Base-by-base conservation (phyloP, 2,329 filamentous ascomycete species). In the Akanthomyces dipterigenus region DNA sequence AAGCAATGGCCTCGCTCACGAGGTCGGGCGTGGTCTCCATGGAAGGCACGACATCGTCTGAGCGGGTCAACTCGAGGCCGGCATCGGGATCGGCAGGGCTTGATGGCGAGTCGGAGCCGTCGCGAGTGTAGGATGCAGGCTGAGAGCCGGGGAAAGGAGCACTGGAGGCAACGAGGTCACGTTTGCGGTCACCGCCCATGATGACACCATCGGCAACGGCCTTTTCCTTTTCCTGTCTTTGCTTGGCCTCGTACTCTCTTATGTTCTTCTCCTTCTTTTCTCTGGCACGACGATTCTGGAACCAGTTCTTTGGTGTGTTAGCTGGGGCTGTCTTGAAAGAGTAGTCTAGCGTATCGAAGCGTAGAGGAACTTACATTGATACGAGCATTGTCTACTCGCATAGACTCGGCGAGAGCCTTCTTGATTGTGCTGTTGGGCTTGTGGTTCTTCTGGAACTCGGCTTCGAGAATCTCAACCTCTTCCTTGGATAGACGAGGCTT, bases 221-320 rank as follows among this genome's bases (percentile, higher is more conserved):
- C 36, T 68, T 68, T 20, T 73, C 70, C 64, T 75, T 75, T 60
- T 77, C 73, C 22, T 70, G 62, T 62, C 69, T 69, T 57, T 76
- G 75, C 58, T 69, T 72, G 40, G 74, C 75, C 42, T 75, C 74
- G 59, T 76, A 76, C 63, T 76, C 74, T 38, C 72, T 70, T 48
- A 76, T 76, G 55, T 85, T 85, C 68, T 79, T 82, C 70, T 86
- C 82, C 69, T 87, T 85, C 79, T 86, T 86, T 64, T 83, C 83
- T 72, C 85, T 83, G 58, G 85, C 85, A 56, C 85, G 79, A 63
- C 85, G 77, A 69, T 88, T 88, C 66, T 88, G 85, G 68, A 88
- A 88, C 85, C 85, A 88, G 69, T 88, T 88, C 85, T 88, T 57
- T 11, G 24, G 63, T n/a, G 28, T 38, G 71, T 78, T 68, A 77